Evolutionary conservation across 2,329 filamentous ascomycete species (phyloP), one percentile per base, ranked within the genome.

Genomic region (Pseudogymnoascus sp.): DNA sequence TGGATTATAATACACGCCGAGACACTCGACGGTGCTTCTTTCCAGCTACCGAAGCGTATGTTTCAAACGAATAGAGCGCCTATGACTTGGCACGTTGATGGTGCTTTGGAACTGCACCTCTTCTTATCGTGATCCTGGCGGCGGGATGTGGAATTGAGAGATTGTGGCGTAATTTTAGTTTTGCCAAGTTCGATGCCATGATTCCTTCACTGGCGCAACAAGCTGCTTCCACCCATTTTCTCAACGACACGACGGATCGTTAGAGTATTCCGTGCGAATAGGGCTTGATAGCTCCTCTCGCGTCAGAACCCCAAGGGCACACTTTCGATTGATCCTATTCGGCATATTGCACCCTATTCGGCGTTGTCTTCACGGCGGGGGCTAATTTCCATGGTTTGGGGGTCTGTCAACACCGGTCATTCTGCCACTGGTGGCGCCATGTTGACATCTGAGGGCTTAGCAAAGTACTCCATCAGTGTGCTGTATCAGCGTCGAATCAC

Each of bases 311-410:
- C 10, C 11, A 21, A 55, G 49, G 49, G n/a, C 49, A 55, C 12
- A 19, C 29, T 4, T 55, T 55, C 21, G 49, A 55, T 6, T 12
- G 49, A 55, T 16, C 29, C 45, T 31, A 52, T 41, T 41, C 38
- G 38, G 38, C 10, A 41, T 21, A 4, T 5, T 41, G 38, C 19
- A 21, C 16, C 38, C 41, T 45, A 26, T 55, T 55, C 49, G 49
- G 49, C 10, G 26, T 55, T 7, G 49, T 35, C 16, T 55, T 55
- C 29, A 55, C 10, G n/a, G 16, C 29, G 29, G 49, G 16, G 21
- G 49, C 49, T 55, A 55, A 33, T 35, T 55, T 55, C 49, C 49
- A 55, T 55, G 49, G 49, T 55, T 55, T 55, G 29, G 11, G n/a
- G 29, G 29, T 26, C 43, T 33, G 49, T 33, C 49, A 31, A 19